Evolutionary conservation across 2,329 filamentous ascomycete species (phyloP), one percentile per base, ranked within the genome.

Genomic region (Cladosporium sp.): DNA sequence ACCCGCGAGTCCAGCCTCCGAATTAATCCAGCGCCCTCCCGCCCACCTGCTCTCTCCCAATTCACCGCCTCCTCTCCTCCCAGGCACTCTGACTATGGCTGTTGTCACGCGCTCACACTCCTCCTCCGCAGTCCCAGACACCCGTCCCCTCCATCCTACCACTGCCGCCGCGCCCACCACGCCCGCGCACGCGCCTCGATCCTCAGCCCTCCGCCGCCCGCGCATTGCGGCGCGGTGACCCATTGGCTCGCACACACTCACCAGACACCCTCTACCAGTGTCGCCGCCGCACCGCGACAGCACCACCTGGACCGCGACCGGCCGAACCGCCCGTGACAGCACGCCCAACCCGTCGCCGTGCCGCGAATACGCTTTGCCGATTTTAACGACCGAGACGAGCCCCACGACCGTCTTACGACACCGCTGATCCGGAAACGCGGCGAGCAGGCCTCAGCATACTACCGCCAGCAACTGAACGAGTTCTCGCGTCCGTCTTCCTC

Each of bases 381-480:
- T 50, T 68, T 71, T 79, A 70, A 79, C 75, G 76, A 79, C 71
- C 69, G 70, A 68, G 66, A 79, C 77, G 76, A 79, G 59, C 59
- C 60, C 59, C 68, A 80, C 76, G 76, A 80, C 69, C 67, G 70
- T 59, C 72, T 74, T 65, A 80, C 77, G 74, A 78, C 64, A 69
- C 72, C 61, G 64, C 72, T 68, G 72, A 71, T 68, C 68, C 70
- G 61, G 63, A 65, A 63, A 66, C 74, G 74, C 67, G 74, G 76
- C 67, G 73, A 73, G 70, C 75, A 72, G 64, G 64, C 61, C 54
- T 60, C 61, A 50, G 58, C 61, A 57, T 60, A 56, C 53, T 49
- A 61, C 52, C 60, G 61, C 52, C 55, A 55, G 55, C 58, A 62
- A 46, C 50, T 60, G 40, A 58, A 52, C 42, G 59, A 67, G 54